phyloP scores from a whole-genome alignment of 306 rosid species.

The Pyrus betulifolia region DNA sequence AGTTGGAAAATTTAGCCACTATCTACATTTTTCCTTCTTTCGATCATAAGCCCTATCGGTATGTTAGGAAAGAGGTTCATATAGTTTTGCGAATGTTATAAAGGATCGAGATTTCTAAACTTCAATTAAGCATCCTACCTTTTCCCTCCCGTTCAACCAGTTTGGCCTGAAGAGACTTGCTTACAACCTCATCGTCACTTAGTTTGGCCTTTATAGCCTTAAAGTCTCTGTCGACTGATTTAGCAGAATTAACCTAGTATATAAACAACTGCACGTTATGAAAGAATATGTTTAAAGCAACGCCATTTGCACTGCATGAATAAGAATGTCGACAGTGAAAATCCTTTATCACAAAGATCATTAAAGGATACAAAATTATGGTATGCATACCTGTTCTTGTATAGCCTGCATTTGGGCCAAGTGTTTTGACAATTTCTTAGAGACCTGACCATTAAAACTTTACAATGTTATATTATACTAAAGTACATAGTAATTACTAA shows the following conservation, averaged over 20 bases:
- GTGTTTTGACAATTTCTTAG: conserved; percentile 70
- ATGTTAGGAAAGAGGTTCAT: background rate
- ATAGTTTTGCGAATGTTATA: background rate
- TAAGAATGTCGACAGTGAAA: background rate
- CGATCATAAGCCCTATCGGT: background rate
- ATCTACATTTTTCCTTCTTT: background rate
- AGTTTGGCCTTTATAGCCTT: conserved; percentile 61
- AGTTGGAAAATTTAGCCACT: background rate
- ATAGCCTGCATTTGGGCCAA: conserved; percentile 58
- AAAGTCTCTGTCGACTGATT: conserved; percentile 62
- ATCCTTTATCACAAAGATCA: background rate
- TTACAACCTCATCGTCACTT: conserved; percentile 57
- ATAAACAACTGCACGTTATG: conserved; percentile 13
- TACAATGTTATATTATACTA: background rate
- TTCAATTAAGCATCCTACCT: conserved; percentile 34
- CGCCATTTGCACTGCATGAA: background rate
- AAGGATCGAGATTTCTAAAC: background rate
- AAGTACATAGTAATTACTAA: background rate
- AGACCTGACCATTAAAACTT: conserved; percentile 36
- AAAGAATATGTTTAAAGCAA: conserved; percentile 9
- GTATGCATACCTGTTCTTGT: conserved; percentile 65
- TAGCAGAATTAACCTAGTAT: conserved; percentile 60
- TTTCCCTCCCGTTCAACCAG: conserved; percentile 56
- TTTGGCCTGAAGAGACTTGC: conserved; percentile 75
- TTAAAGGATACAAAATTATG: background rate